A percentile compares a stretch with the other conserved stretches of the same genome.
These are phyloP conservation scores for Sugiyamaella lignohabitans DNA, from an alignment of 805 yeast species.

Conservation along the genomic window DNA sequence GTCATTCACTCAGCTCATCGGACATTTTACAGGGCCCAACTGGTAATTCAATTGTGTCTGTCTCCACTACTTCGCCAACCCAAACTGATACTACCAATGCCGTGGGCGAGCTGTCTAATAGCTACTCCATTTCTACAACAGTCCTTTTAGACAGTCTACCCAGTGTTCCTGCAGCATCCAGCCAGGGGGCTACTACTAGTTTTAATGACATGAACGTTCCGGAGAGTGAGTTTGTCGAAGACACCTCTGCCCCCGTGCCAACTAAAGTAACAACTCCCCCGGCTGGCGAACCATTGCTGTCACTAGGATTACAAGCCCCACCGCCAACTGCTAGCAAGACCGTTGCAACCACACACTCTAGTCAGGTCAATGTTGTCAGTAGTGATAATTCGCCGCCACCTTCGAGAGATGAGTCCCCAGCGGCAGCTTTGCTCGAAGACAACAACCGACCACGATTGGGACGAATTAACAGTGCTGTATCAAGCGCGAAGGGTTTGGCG, in stretches of 20 bases:
- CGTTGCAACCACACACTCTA: not conserved
- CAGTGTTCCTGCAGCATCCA: not conserved
- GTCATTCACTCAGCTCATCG: constrained; percentile 4
- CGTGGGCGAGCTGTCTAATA: constrained; percentile 5
- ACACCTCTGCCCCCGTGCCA: constrained; percentile 2
- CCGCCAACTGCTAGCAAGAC: not conserved
- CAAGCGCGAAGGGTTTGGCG: constrained; percentile 7
- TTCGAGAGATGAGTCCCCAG: not conserved
- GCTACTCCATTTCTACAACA: constrained; percentile 3
- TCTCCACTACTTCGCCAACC: not conserved
- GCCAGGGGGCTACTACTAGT: not conserved
- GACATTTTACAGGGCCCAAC: not conserved
- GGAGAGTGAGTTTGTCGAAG: constrained; percentile 7
- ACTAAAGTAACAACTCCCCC: not conserved
- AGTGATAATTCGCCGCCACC: not conserved
- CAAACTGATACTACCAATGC: constrained; percentile 10
- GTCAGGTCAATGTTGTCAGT: not conserved
- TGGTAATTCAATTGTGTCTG: not conserved
- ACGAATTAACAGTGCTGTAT: constrained; percentile 6
- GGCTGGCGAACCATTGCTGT: not conserved
- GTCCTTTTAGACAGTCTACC: not conserved
- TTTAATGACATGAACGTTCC: not conserved
- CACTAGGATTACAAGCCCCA: not conserved
- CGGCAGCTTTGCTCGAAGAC: not conserved
- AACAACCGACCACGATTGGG: not conserved